Evolutionary conservation across 331 rosid genomes (phyloP).

Genomic region (Rhamnella rubrinervis): DNA sequence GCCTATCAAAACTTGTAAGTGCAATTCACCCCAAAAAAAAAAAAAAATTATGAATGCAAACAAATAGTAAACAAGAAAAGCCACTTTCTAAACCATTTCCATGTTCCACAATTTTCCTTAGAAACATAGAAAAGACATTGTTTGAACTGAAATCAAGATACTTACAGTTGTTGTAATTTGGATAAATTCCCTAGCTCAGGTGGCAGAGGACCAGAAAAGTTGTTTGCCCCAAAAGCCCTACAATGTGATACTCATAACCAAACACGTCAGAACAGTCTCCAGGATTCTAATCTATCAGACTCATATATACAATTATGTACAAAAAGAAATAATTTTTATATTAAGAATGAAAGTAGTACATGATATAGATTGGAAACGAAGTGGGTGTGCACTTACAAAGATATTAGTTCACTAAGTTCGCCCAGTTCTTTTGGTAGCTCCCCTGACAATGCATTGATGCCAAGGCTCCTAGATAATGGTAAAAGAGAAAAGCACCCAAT

Average conservation of each 20-base stretch:
- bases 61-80: too few relatives aligned
- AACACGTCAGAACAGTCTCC: too few relatives aligned
- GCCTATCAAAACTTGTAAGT: too few relatives aligned
- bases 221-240: constrained; percentile 41
- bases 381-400: constrained; percentile 40
- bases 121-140: neutral
- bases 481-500: neutral
- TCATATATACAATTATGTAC: too few relatives aligned
- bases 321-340: too few relatives aligned
- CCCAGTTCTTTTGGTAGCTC: constrained; percentile 67
- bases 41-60: neutral
- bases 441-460: constrained; percentile 64
- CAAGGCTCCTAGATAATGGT: constrained; percentile 43
- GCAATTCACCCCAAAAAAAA: too few relatives aligned
- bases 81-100: too few relatives aligned
- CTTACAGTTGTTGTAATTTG: constrained; percentile 37
- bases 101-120: too few relatives aligned
- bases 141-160: too few relatives aligned
- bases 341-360: too few relatives aligned
- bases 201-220: constrained; percentile 53
- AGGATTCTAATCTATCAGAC: too few relatives aligned
- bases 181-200: constrained; percentile 44
- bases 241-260: neutral
- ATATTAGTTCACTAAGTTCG: constrained; percentile 36
- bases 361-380: too few relatives aligned